A percentile compares a stretch with the other conserved stretches of the same genome.
These are phyloP conservation scores for Vaccinium darrowii DNA, from an alignment of 148 eudicot species.

Conservation along the genomic window DNA sequence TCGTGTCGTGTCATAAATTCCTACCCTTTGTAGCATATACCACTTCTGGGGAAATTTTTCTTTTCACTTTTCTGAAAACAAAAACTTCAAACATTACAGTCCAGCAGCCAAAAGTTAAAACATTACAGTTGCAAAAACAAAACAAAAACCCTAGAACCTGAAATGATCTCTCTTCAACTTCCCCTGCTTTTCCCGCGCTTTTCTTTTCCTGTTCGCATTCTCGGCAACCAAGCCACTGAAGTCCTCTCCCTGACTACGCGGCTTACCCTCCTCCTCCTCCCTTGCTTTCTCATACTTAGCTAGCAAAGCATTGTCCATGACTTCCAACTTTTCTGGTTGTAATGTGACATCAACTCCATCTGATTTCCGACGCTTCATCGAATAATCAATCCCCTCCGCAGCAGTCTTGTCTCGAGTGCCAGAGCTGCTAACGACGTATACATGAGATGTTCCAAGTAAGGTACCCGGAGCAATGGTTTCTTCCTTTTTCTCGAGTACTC, in stretches of 20 bases:
- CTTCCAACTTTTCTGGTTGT: constrained; percentile 79
- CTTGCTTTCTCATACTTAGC: constrained; percentile 93
- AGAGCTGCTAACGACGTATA: constrained; percentile 51
- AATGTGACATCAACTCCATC: constrained; percentile 83
- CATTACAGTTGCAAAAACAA: too few relatives aligned
- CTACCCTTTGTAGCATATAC: too few relatives aligned
- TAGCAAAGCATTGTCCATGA: constrained; percentile 73
- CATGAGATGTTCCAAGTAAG: constrained; percentile 74
- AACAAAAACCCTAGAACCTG: constrained; percentile 48
- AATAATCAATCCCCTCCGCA: constrained; percentile 84
- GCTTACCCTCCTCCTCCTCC: constrained; percentile 79
- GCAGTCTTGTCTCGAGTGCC: constrained; percentile 79
- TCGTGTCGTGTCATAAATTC: too few relatives aligned
- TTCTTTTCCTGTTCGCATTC: constrained; percentile 73
- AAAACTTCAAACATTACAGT: not conserved
- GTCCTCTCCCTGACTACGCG: constrained; percentile 73
- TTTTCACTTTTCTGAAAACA: too few relatives aligned
- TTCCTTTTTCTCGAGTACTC: constrained; percentile 79
- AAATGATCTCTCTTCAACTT: constrained; percentile 83
- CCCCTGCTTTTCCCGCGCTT: constrained; percentile 79
- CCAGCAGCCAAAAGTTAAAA: not conserved
- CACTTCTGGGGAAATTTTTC: too few relatives aligned
- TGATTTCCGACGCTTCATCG: constrained; percentile 76
- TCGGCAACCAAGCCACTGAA: constrained; percentile 96
- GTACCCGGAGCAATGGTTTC: constrained; percentile 84